phyloP scores from a whole-genome alignment of 2,329 filamentous ascomycete genomes.

The Rugonectria rugulosa region DNA sequence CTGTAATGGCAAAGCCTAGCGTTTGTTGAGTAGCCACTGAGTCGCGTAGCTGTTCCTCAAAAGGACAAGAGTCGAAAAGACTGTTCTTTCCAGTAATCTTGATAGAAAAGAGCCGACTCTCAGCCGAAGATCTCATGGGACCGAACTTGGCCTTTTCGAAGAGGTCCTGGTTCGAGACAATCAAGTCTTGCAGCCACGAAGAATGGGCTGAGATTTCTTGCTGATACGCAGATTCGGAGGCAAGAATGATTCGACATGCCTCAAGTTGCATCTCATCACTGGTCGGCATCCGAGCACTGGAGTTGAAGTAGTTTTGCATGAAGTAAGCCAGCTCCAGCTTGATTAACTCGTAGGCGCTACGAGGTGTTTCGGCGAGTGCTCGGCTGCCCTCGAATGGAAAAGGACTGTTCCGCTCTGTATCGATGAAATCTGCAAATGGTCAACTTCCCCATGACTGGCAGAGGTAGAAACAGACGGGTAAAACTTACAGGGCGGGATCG shows the following conservation, averaged over 20 bases:
- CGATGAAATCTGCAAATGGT: conserved; percentile 20
- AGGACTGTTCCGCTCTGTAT: conserved; percentile 22
- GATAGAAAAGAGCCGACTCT: conserved; percentile 31
- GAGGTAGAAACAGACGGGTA: not conserved
- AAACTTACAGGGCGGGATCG: conserved; percentile 47
- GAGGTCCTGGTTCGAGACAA: conserved; percentile 17
- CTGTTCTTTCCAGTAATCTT: conserved; percentile 35
- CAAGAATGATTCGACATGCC: conserved; percentile 23
- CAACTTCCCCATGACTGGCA: not conserved
- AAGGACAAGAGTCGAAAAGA: conserved; percentile 36
- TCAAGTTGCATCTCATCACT: conserved; percentile 24
- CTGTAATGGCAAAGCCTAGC: conserved; percentile 1
- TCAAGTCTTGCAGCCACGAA: conserved; percentile 28
- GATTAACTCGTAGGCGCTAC: conserved; percentile 25
- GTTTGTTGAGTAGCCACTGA: conserved; percentile 17
- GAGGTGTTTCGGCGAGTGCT: conserved; percentile 16
- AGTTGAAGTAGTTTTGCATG: conserved; percentile 24
- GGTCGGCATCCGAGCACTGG: conserved; percentile 12
- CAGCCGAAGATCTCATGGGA: conserved; percentile 29
- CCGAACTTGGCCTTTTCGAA: conserved; percentile 31
- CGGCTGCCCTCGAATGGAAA: conserved; percentile 25
- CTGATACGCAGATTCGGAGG: conserved; percentile 15
- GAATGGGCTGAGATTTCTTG: conserved; percentile 6
- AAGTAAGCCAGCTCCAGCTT: conserved; percentile 29
- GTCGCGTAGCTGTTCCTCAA: conserved; percentile 31